Evolutionary conservation across 805 yeast species (phyloP).

Genomic region (Spathaspora passalidarum): DNA sequence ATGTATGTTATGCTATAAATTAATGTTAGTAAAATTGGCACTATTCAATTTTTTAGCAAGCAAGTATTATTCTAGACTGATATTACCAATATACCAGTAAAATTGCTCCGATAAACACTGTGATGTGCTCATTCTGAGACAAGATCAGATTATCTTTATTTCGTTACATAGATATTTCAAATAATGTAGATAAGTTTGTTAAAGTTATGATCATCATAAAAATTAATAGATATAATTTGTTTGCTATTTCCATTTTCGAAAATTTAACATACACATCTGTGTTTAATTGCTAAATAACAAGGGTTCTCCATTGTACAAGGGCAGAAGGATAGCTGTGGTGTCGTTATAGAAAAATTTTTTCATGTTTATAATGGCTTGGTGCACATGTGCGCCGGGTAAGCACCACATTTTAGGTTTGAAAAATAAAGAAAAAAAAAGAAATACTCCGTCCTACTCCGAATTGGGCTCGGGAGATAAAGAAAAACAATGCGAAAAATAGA

Average conservation of each 20-base stretch:
- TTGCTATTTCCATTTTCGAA: neutral
- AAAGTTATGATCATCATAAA: neutral
- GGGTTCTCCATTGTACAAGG: neutral
- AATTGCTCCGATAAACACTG: neutral
- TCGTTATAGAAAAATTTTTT: neutral
- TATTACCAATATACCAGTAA: no score
- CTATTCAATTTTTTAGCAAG: no score
- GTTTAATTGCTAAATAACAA: neutral
- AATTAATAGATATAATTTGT: neutral
- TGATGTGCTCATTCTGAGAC: neutral
- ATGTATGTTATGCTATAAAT: no score
- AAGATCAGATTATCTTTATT: slow-evolving; percentile 5
- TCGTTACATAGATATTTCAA: slow-evolving; percentile 11
- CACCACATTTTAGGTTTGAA: neutral
- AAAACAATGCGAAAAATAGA: neutral
- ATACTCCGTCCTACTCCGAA: neutral
- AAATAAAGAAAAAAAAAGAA: neutral
- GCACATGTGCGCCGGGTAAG: neutral
- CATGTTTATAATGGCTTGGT: neutral
- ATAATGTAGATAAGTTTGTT: slow-evolving; percentile 22
- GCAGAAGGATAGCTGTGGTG: neutral
- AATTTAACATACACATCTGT: neutral
- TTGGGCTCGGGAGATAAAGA: neutral
- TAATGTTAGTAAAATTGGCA: no score
- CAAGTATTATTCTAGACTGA: no score